Evolutionary conservation across 2,329 filamentous ascomycete species (phyloP), one percentile per base, ranked within the genome.

Genomic region (Penicillium sp.): DNA sequence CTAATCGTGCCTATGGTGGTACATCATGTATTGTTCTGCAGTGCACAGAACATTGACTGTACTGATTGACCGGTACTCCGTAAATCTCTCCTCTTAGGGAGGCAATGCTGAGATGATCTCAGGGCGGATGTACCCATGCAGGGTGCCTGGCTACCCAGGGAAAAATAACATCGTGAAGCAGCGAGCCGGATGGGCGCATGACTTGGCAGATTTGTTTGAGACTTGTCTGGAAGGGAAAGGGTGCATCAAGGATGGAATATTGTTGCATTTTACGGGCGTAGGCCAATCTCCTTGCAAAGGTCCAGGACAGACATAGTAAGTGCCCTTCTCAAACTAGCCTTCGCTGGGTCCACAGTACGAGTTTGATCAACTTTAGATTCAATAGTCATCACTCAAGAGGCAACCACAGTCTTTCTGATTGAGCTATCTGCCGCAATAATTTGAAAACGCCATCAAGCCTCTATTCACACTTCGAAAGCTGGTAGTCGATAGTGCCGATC

Each of bases 171-270:
- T 51, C 6, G 11, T 46, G 38, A 26, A 26, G 49, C 38, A 25
- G 37, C 43, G 13, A 54, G 40, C 26, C 55, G 58, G 58, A 33
- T 46, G 28, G 33, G 40, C 28, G 48, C 58, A 60, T 57, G n/a
- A 22, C 25, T 38, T 40, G 51, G 33, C 19, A 30, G 38, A 40
- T n/a, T 11, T 35, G 35, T 37, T 16, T 40, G 11, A 43, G 52
- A 45, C 35, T 28, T 25, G 19, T 19, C 35, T 8, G 6, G 30
- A 49, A 49, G 30, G 48, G 30, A 33, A 33, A 3, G 30, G 4
- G 28, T 22, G 30, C n/a, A 14, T 4, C 13, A 22, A 52, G 35
- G 13, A 52, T 52, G 30, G 8, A 37, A 48, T 22, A 43, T 28
- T 8, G 6, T 48, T 8, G 25, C 14, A n/a, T 30, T 13, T 10